These are phyloP conservation scores for Vigna hirtella DNA, from an alignment of 306 rosid species.

Conservation along the genomic window DNA sequence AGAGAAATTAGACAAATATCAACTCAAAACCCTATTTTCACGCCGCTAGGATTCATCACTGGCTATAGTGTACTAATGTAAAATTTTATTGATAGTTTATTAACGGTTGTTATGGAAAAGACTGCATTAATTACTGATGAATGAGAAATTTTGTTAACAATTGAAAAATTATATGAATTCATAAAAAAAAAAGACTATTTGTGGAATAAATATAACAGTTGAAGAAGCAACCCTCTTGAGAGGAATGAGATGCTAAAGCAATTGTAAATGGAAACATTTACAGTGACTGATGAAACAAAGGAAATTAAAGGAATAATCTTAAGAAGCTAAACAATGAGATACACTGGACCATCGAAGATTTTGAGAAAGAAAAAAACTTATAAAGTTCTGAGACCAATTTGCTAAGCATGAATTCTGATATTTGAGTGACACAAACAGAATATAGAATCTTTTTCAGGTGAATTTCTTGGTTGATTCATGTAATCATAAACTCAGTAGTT, in stretches of 20 bases:
- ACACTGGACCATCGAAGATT: slow-evolving; percentile 5
- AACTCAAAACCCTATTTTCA: no score
- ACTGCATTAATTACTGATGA: no score
- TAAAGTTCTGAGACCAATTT: not conserved
- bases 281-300: slow-evolving; percentile 10
- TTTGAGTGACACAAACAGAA: not conserved
- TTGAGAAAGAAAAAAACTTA: not conserved
- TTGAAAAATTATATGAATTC: no score
- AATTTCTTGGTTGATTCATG: slow-evolving; percentile 2
- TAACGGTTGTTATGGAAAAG: no score
- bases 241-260: slow-evolving; percentile 35
- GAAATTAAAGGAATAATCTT: not conserved
- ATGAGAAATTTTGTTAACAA: no score
- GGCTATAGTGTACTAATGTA: not conserved
- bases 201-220: no score
- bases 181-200: no score
- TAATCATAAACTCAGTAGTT: not conserved
- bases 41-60: no score
- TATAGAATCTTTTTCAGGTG: slow-evolving; percentile 1
- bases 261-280: not conserved
- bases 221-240: not conserved
- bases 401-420: not conserved
- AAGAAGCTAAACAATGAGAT: not conserved
- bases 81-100: not conserved
- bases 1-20: no score